phyloP scores from a whole-genome alignment of 2,329 filamentous ascomycete species.

The Myriangium duriaei region DNA sequence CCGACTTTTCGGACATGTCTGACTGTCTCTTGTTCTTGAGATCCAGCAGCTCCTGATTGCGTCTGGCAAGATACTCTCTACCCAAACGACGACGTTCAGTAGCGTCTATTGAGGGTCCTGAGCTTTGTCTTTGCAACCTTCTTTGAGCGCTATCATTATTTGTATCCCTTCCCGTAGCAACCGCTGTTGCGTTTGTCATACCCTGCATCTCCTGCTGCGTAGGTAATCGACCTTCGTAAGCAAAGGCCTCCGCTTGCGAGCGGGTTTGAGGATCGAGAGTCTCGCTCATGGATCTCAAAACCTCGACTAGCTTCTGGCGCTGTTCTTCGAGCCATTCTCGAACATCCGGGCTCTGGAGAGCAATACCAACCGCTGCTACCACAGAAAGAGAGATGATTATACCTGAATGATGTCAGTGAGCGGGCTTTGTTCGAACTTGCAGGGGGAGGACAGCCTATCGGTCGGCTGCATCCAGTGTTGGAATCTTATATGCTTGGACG shows the following conservation, averaged over 20 bases:
- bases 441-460: too few relatives aligned
- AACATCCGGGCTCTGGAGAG: slow-evolving; percentile 50
- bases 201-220: slow-evolving; percentile 21
- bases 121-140: slow-evolving; percentile 7
- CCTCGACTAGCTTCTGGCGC: slow-evolving; percentile 47
- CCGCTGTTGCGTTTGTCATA: slow-evolving; percentile 21
- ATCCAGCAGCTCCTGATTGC: slow-evolving; percentile 24
- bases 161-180: slow-evolving; percentile 21
- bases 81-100: slow-evolving; percentile 24
- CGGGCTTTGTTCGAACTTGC: too few relatives aligned
- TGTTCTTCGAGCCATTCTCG: slow-evolving; percentile 50
- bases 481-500: too few relatives aligned
- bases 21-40: slow-evolving; percentile 18
- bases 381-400: slow-evolving; percentile 50
- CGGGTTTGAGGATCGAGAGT: slow-evolving; percentile 40
- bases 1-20: slow-evolving; percentile 6
- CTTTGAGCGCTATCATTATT: slow-evolving; percentile 2
- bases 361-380: slow-evolving; percentile 49
- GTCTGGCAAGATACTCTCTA: slow-evolving; percentile 23
- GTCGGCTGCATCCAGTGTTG: too few relatives aligned
- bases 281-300: slow-evolving; percentile 47
- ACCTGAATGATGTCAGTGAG: slow-evolving; percentile 34
- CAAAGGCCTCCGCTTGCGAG: slow-evolving; percentile 25
- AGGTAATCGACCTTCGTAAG: slow-evolving; percentile 22
- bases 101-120: slow-evolving; percentile 16